Evolutionary conservation across 164 flowering plant species (phyloP), one percentile per base, ranked within the genome.

Genomic region (Liriodendron chinense): DNA sequence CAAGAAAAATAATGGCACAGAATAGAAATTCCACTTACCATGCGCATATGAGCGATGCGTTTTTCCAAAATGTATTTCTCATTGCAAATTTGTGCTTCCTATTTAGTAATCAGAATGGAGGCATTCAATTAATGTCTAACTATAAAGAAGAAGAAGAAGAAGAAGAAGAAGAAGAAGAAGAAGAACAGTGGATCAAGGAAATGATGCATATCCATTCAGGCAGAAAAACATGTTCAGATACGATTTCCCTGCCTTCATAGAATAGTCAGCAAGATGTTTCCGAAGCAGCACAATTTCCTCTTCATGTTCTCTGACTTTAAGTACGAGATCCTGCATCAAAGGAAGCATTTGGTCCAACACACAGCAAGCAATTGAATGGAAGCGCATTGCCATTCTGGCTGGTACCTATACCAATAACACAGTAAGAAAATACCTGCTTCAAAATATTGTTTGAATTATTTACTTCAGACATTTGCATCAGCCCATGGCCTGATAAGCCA

Each of bases 31-130:
- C 21, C 48, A 63, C 90, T 49, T 81, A 96, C 99, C 95, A 91
- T 79, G 66, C 98, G 98, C 98, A 96, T 92, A 79, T 92, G 86
- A 71, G 99, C 93, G 83, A 96, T 90, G 64, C 94, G 94, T 81
- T 93, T 96, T 79, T 96, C 99, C 81, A 96, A 76, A 70, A 88
- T 85, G 83, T 81, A 86, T 69, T 96, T 96, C 84, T 96, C 99
- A 80, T 89, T 93, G 72, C 82, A 86, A 68, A 92, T 84, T 85
- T 94, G 98, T 74, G 91, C 87, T 83, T 96, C 99, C 99, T 96
- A 76, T 48, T 48, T 22, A 63, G 34, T 7, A 74, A 66, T 69
- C 25, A 23, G 1, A 63, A 79, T 69, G 68, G 53, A 47, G 20
- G 23, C n/a, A 47, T 62, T 14, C 1, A n/a, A 22, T 75, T 43